phyloP scores from a whole-genome alignment of 225 moss, liverwort and hornwort genomes.

The Bryoerythrophyllum caledonicum region DNA sequence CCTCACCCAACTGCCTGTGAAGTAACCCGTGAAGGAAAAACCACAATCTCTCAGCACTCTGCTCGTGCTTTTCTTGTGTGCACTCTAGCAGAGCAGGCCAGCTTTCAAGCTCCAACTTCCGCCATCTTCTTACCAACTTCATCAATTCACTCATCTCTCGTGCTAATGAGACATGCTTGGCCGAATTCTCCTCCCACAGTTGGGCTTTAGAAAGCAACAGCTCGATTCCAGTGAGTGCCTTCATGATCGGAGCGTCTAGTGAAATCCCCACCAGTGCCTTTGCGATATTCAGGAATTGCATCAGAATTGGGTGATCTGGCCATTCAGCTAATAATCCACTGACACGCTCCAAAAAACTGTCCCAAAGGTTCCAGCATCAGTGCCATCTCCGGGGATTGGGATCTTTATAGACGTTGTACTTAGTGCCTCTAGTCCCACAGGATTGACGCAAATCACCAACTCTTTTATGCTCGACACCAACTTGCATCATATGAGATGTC shows the following conservation, averaged over 20 bases:
- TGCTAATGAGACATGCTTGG: slow-evolving; percentile 83
- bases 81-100: slow-evolving; percentile 78
- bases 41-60: slow-evolving; percentile 81
- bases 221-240: slow-evolving; percentile 82
- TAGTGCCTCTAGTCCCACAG: slow-evolving; percentile 33
- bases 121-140: slow-evolving; percentile 82
- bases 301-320: slow-evolving; percentile 92
- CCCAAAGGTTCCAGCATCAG: slow-evolving; percentile 79
- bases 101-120: slow-evolving; percentile 85
- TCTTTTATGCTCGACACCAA: slow-evolving; percentile 72
- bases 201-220: slow-evolving; percentile 89
- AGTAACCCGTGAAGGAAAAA: slow-evolving; percentile 82
- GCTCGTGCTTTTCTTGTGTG: slow-evolving; percentile 59
- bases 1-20: slow-evolving; percentile 63
- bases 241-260: slow-evolving; percentile 80
- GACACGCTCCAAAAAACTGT: slow-evolving; percentile 61
- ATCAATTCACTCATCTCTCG: slow-evolving; percentile 61
- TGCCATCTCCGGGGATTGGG: slow-evolving; percentile 78
- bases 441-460: slow-evolving; percentile 51
- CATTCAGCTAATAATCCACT: slow-evolving; percentile 67
- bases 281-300: slow-evolving; percentile 69
- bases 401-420: slow-evolving; percentile 65
- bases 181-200: slow-evolving; percentile 94
- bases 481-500: slow-evolving; percentile 78
- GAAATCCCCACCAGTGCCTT: slow-evolving; percentile 78